phyloP scores from a whole-genome alignment of 192 early-diverging fungal species.

The Linnemannia exigua region DNA sequence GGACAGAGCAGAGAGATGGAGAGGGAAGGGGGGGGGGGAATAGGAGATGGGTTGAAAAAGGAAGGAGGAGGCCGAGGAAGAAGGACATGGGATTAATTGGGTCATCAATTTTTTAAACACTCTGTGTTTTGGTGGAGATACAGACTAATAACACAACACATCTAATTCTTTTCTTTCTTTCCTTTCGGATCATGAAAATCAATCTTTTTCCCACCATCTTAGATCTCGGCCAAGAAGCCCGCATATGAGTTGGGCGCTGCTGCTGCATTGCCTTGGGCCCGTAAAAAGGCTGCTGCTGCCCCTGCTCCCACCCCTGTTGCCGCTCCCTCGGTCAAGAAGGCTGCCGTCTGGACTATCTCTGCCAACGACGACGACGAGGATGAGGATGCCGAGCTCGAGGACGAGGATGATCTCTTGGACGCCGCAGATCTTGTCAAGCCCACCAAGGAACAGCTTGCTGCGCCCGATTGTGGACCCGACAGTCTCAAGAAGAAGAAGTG shows the following conservation, averaged over 20 bases:
- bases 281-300: constrained; percentile 65
- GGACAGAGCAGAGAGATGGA: background rate
- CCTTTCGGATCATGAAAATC: constrained; percentile 18
- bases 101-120: background rate
- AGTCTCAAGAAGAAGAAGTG: constrained; percentile 91
- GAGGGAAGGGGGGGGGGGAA: background rate
- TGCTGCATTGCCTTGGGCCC: constrained; percentile 84
- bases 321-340: constrained; percentile 41
- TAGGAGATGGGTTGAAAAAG: constrained; percentile 5
- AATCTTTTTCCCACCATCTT: constrained; percentile 62
- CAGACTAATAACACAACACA: background rate
- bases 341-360: constrained; percentile 81
- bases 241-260: constrained; percentile 89
- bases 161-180: background rate
- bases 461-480: constrained; percentile 77
- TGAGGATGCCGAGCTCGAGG: constrained; percentile 85
- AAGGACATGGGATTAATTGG: background rate
- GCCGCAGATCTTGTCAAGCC: constrained; percentile 86
- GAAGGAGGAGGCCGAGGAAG: background rate
- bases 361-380: constrained; percentile 73
- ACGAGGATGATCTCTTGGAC: constrained; percentile 90
- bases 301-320: constrained; percentile 49
- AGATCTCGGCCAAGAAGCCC: constrained; percentile 80
- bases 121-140: background rate
- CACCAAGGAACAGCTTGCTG: constrained; percentile 60